Conservation (phyloP, 371 early-diverging fungal species). For the Fennellomyces sp. region DNA sequence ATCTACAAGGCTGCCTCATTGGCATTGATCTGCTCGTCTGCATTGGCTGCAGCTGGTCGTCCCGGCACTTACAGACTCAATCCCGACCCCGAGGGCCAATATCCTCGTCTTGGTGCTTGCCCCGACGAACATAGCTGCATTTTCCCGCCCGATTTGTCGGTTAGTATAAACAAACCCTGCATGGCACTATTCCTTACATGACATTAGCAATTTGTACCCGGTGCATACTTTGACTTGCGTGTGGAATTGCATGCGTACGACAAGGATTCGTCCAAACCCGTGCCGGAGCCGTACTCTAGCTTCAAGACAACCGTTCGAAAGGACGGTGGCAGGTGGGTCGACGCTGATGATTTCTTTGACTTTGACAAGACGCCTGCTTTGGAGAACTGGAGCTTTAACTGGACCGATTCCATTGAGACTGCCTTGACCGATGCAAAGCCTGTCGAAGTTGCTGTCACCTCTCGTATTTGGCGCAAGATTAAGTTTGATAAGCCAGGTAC, state of each 20-base stretch:
- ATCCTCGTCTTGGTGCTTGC: constrained; percentile 60
- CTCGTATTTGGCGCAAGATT: constrained; percentile 62
- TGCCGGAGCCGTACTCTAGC: constrained; percentile 21
- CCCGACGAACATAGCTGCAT: constrained; percentile 57
- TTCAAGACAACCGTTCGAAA: constrained; percentile 54
- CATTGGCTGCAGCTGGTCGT: constrained; percentile 19
- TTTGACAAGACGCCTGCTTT: constrained; percentile 27
- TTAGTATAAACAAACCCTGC: neutral
- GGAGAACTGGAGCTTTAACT: constrained; percentile 58
- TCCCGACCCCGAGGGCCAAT: constrained; percentile 57
- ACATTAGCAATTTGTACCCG: constrained; percentile 60
- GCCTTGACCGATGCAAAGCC: constrained; percentile 38
- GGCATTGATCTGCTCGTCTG: constrained; percentile 1
- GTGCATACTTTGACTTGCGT: constrained; percentile 59
- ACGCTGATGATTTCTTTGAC: constrained; percentile 47
- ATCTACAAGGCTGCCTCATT: neutral
- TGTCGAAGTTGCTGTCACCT: constrained; percentile 54
- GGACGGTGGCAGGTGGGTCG: constrained; percentile 35
- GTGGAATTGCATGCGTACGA: constrained; percentile 66
- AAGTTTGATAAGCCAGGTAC: constrained; percentile 59
- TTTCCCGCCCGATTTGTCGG: constrained; percentile 60
- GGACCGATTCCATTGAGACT: constrained; percentile 55
- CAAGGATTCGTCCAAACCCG: constrained; percentile 38
- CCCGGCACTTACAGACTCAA: constrained; percentile 7
- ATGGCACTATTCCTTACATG: constrained; percentile 8